Conservation (phyloP, 1,284 basidiomycete species). For the Meira miltonrushii region DNA sequence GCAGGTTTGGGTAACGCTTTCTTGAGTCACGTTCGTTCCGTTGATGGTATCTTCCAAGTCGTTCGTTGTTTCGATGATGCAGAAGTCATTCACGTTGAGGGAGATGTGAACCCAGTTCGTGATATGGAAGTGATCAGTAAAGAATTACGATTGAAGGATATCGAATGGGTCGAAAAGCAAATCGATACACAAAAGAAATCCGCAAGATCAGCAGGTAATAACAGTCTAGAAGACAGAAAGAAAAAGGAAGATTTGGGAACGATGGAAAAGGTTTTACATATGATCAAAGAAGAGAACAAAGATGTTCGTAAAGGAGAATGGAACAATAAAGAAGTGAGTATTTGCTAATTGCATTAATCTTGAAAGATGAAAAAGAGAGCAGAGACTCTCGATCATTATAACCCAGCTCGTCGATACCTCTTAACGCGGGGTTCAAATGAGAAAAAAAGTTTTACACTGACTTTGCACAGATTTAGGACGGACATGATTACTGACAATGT, state of each 20-base stretch:
- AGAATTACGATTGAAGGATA: constrained; percentile 77
- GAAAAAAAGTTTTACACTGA: constrained; percentile 42
- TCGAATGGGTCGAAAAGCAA: constrained; percentile 95
- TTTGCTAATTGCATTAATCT: constrained; percentile 10
- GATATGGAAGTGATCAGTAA: constrained; percentile 98
- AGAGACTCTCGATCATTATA: constrained; percentile 61
- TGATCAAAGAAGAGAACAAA: constrained; percentile 73
- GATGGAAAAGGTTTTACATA: constrained; percentile 76
- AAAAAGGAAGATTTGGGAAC: constrained; percentile 89
- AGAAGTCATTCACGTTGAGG: constrained; percentile 98
- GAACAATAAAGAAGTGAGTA: constrained; percentile 90
- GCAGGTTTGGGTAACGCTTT: constrained; percentile 97
- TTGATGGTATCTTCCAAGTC: constrained; percentile 99
- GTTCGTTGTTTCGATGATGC: constrained; percentile 94
- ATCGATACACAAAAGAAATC: constrained; percentile 60
- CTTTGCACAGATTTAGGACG: not conserved
- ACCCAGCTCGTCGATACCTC: constrained; percentile 66
- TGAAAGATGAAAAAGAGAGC: constrained; percentile 71
- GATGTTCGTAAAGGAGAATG: constrained; percentile 92
- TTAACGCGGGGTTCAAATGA: constrained; percentile 36
- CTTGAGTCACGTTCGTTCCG: constrained; percentile 92
- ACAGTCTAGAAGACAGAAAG: constrained; percentile 88
- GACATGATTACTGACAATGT: constrained; percentile 2
- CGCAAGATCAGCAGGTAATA: constrained; percentile 52
- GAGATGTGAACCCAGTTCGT: constrained; percentile 88